These are phyloP conservation scores for Populus hybrid DNA, from an alignment of 441 rosid genomes.

Conservation along the genomic window DNA sequence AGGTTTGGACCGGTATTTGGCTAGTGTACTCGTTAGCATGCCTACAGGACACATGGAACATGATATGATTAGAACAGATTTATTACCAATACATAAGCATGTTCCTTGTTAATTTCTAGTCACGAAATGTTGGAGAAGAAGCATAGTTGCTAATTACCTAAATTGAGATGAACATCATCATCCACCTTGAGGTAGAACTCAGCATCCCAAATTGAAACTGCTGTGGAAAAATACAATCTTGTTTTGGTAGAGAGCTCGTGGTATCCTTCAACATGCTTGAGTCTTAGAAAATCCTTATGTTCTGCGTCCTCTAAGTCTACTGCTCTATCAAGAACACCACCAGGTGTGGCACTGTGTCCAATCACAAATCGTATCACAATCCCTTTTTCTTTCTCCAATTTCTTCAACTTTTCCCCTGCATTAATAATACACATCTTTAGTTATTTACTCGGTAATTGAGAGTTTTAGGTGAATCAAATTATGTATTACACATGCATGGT, in stretches of 20 bases:
- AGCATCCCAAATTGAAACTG: conserved; percentile 72
- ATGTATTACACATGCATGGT: too few species aligned
- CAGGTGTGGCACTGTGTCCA: conserved; percentile 78
- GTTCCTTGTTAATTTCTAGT: not conserved
- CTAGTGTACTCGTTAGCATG: conserved; percentile 47
- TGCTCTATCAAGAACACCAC: conserved; percentile 69
- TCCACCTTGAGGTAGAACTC: conserved; percentile 86
- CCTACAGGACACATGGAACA: conserved; percentile 29
- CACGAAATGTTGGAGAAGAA: not conserved
- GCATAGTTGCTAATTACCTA: conserved; percentile 30
- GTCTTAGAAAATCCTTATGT: conserved; percentile 68
- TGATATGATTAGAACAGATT: not conserved
- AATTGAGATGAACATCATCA: conserved; percentile 82
- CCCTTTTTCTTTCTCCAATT: conserved; percentile 78
- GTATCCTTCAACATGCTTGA: conserved; percentile 82
- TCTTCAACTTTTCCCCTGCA: conserved; percentile 62
- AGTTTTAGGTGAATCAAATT: not conserved
- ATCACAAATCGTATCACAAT: conserved; percentile 81
- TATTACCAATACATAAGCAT: too few species aligned
- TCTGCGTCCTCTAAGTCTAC: conserved; percentile 64
- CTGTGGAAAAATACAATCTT: conserved; percentile 77
- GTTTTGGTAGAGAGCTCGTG: conserved; percentile 79
- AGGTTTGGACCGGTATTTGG: conserved; percentile 55
- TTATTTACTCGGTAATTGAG: not conserved
- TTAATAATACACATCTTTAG: not conserved